Percentiles rank a stretch among this genome's conserved stretches.
Evolutionary conservation across 2,329 filamentous ascomycete species (phyloP).

Genomic region (Daldinia eschscholtzii): DNA sequence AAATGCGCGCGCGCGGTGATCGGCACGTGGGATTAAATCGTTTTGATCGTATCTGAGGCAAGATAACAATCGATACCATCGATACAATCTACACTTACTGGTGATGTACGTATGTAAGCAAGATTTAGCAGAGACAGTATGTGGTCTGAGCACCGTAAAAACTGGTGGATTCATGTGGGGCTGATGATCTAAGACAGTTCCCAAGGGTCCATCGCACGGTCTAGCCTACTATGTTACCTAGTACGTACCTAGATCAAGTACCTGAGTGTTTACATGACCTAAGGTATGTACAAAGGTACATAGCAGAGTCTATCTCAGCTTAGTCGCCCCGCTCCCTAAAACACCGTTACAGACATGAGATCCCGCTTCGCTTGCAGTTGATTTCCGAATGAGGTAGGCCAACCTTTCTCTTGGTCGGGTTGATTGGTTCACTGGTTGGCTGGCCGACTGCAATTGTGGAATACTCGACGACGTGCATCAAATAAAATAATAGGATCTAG

Average conservation of each 20-base stretch:
- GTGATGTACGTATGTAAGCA: neutral
- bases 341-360: constrained; percentile 36
- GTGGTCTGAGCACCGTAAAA: constrained; percentile 10
- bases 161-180: constrained; percentile 13
- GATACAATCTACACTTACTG: neutral
- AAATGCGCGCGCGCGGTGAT: constrained; percentile 16
- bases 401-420: constrained; percentile 35
- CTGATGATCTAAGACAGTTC: constrained; percentile 28
- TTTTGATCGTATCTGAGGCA: neutral
- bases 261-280: neutral
- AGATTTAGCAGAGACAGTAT: neutral
- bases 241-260: constrained; percentile 10
- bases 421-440: constrained; percentile 36
- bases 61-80: constrained; percentile 2
- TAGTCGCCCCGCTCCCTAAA: constrained; percentile 40
- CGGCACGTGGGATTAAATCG: constrained; percentile 33
- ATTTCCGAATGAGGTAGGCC: constrained; percentile 42
- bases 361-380: constrained; percentile 40
- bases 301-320: constrained; percentile 30
- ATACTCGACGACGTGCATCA: constrained; percentile 22
- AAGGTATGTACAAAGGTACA: neutral
- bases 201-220: constrained; percentile 27
- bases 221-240: constrained; percentile 30
- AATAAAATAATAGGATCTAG: constrained; percentile 28
- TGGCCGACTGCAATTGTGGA: constrained; percentile 38